Percentiles rank a stretch among this genome's conserved stretches.
phyloP scores from a whole-genome alignment of 2,329 filamentous ascomycete genomes.

The Fusarium continuum region DNA sequence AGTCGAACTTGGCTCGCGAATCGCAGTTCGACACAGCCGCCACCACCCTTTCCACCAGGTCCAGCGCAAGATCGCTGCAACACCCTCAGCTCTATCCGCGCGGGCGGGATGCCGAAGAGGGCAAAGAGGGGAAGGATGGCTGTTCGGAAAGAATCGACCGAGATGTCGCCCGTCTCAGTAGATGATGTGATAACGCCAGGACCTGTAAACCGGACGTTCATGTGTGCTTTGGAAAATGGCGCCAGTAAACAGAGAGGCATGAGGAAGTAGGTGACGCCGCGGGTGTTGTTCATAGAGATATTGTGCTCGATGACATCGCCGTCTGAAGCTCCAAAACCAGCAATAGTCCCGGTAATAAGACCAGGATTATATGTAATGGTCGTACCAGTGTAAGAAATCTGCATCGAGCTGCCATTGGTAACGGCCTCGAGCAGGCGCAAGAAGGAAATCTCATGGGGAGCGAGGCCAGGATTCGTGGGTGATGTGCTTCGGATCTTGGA shows the following conservation, averaged over 20 bases:
- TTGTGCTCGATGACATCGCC: conserved; percentile 84
- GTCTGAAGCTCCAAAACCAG: conserved; percentile 74
- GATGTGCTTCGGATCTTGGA: conserved; percentile 92
- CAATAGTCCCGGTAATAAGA: conserved; percentile 84
- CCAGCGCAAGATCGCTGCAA: conserved; percentile 82
- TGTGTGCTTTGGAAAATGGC: conserved; percentile 89
- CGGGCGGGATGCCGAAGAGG: conserved; percentile 82
- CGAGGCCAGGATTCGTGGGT: conserved; percentile 85
- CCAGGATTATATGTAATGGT: conserved; percentile 92
- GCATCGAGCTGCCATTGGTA: conserved; percentile 93
- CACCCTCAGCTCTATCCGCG: conserved; percentile 86
- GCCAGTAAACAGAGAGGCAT: conserved; percentile 88
- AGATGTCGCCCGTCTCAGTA: conserved; percentile 85
- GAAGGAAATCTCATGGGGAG: conserved; percentile 93
- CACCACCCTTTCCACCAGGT: conserved; percentile 78
- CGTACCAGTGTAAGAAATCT: conserved; percentile 96
- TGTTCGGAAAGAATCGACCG: conserved; percentile 91
- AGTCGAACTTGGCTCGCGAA: conserved; percentile 94
- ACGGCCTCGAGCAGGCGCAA: conserved; percentile 92
- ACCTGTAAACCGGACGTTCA: conserved; percentile 90
- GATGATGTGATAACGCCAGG: conserved; percentile 91
- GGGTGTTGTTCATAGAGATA: conserved; percentile 77
- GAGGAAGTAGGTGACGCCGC: conserved; percentile 92
- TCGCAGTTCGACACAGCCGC: conserved; percentile 90
- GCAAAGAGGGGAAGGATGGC: conserved; percentile 90